Conservation (phyloP, 164 flowering plant species). For the Macadamia tetraphylla region DNA sequence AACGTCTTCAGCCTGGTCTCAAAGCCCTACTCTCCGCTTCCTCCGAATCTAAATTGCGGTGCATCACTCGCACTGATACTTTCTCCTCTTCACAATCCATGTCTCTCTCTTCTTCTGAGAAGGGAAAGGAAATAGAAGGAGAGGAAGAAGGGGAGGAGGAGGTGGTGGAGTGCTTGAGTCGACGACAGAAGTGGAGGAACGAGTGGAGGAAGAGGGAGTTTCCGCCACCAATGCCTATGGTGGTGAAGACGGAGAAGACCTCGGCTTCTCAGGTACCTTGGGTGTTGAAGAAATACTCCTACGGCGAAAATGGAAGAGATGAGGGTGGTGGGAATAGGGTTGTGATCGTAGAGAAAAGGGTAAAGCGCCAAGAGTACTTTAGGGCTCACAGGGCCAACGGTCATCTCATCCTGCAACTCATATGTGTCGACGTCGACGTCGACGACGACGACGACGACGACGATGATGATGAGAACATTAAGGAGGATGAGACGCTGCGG, state of each 20-base stretch:
- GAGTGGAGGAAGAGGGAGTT: conserved; percentile 15
- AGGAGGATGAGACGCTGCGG: background rate
- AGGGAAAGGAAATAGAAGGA: conserved; percentile 1
- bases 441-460: background rate
- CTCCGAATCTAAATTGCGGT: background rate
- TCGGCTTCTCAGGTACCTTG: conserved; percentile 34
- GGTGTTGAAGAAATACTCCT: conserved; percentile 24
- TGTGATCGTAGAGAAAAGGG: conserved; percentile 26
- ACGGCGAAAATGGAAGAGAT: background rate
- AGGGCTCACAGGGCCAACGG: conserved; percentile 32
- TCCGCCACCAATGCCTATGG: conserved; percentile 44
- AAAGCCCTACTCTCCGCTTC: background rate
- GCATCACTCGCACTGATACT: background rate
- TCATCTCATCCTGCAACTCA: conserved; percentile 28
- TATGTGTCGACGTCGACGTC: conserved; percentile 13
- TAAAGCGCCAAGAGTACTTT: conserved; percentile 33
- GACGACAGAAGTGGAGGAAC: background rate
- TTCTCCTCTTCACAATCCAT: background rate
- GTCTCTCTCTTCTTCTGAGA: background rate
- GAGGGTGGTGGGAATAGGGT: conserved; percentile 20
- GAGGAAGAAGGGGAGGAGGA: conserved; percentile 1
- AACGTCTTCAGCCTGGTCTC: background rate
- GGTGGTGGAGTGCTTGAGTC: background rate
- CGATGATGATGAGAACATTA: background rate
- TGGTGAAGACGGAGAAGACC: conserved; percentile 25